Base-by-base conservation (phyloP, 148 eudicot genomes). In the Spergularia marina region DNA sequence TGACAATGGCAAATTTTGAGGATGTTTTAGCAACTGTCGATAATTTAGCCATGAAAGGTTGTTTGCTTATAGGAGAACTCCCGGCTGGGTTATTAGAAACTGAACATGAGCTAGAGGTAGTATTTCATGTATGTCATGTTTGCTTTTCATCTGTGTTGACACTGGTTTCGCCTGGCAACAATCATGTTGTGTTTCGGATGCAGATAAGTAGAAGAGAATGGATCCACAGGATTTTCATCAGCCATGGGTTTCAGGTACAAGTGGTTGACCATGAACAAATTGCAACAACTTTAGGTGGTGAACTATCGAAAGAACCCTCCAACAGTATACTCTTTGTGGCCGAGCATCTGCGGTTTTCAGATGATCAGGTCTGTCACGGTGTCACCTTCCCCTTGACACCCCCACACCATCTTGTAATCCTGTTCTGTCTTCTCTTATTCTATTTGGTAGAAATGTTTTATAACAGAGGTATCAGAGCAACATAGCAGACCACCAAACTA, bases 311-410 rank as follows among this genome's bases (percentile, higher is more conserved):
- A 0, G 85, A 74, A 65, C 82, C 82, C 62, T 58, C 69, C 69
- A 49, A 74, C 73, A 77, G 47, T 61, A 58, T 87, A 49, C 85
- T 89, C 73, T 91, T 94, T 70, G 82, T 86, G 63, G 97, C 96
- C 17, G 87, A 91, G 76, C 96, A 94, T 74, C 79, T 89, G 74
- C 84, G 93, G 70, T 86, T 81, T 86, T 94, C 98, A 69, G 98
- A 94, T 83, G 90, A 89, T 83, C 93, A 94, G 97, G 98, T 90
- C 68, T 69, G 21, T 56, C n/a, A n/a, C n/a, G n/a, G n/a, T n/a
- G n/a, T n/a, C 20, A 49, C 11, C 53, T 52, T 12, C 60, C 60
- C 64, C 17, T 65, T 64, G 7, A 69, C 67, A 30, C 2, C 49
- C 49, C 41, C 25, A 59, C 20, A 6, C 8, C 49, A 6, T 44